Evolutionary conservation across 768 basidiomycete species (phyloP).

Genomic region (Podaxis carcinomalis): DNA sequence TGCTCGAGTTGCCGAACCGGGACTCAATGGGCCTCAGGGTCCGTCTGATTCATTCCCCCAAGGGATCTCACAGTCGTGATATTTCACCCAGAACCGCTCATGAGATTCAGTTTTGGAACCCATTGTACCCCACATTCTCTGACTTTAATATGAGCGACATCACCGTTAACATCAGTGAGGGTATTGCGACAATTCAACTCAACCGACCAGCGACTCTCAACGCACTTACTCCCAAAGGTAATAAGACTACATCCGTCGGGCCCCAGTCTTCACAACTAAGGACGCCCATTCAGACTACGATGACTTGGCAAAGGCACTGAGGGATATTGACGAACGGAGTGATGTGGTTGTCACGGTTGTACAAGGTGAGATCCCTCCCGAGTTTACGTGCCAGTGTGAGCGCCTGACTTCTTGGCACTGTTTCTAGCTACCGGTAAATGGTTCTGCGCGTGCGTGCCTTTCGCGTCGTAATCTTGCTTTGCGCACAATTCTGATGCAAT

Average conservation of each 20-base stretch:
- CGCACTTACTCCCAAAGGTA: constrained; percentile 52
- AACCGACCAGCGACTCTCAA: constrained; percentile 58
- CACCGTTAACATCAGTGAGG: constrained; percentile 42
- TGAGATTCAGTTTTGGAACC: neutral
- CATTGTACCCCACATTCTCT: neutral
- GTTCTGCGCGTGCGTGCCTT: constrained; percentile 63
- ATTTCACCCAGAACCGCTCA: neutral
- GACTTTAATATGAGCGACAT: constrained; percentile 21
- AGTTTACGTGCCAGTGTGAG: neutral
- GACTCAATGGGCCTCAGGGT: neutral
- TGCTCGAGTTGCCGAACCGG: neutral
- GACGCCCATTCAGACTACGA: constrained; percentile 49
- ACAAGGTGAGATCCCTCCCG: constrained; percentile 43
- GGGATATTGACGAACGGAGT: constrained; percentile 52
- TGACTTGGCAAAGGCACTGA: constrained; percentile 50
- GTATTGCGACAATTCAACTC: constrained; percentile 67
- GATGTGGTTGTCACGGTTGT: constrained; percentile 65
- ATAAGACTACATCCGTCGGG: constrained; percentile 4
- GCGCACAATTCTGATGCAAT: neutral
- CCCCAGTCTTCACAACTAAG: neutral
- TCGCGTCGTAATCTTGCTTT: neutral
- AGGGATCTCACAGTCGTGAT: no score
- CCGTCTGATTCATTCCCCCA: neutral
- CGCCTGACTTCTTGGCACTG: neutral
- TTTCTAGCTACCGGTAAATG: constrained; percentile 56